Conservation (phyloP, 495 filamentous ascomycete genomes). For the Tetracladium marchalianum region DNA sequence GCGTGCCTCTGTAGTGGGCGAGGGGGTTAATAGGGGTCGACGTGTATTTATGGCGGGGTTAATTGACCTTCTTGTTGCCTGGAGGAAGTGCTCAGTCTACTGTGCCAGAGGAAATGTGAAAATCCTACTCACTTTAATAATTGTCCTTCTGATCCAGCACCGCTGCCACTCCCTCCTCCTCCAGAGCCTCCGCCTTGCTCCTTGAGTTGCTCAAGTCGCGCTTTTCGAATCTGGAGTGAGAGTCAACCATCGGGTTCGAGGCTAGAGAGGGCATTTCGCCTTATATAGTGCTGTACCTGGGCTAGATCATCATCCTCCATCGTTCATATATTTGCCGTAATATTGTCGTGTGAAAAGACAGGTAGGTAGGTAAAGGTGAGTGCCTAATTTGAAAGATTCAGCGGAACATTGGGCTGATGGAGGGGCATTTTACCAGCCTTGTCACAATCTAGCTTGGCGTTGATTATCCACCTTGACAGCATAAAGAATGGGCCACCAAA, state of each 20-base stretch:
- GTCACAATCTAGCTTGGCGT: not conserved
- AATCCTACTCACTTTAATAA: slow-evolving; percentile 55
- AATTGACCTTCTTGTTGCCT: slow-evolving; percentile 60
- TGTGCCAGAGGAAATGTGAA: not conserved
- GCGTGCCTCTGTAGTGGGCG: slow-evolving; percentile 49
- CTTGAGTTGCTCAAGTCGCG: slow-evolving; percentile 85
- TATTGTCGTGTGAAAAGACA: not conserved
- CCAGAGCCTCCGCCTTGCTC: slow-evolving; percentile 46
- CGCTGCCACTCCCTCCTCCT: slow-evolving; percentile 26
- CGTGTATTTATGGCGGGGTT: not conserved
- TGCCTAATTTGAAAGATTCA: not conserved
- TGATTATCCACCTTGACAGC: too few relatives aligned
- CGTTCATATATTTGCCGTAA: not conserved
- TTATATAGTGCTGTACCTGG: slow-evolving; percentile 40
- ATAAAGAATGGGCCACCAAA: too few relatives aligned
- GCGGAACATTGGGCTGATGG: not conserved
- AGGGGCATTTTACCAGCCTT: not conserved
- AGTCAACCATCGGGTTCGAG: not conserved
- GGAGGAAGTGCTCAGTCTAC: slow-evolving; percentile 1
- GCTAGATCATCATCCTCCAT: slow-evolving; percentile 88
- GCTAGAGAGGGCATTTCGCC: not conserved
- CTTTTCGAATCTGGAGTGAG: slow-evolving; percentile 62
- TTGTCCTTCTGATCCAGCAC: slow-evolving; percentile 19
- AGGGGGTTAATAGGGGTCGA: not conserved
- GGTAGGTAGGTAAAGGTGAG: not conserved